Percentiles rank a stretch among this genome's conserved stretches.
phyloP scores from a whole-genome alignment of 2,329 filamentous ascomycete species.

The Nemania serpens region DNA sequence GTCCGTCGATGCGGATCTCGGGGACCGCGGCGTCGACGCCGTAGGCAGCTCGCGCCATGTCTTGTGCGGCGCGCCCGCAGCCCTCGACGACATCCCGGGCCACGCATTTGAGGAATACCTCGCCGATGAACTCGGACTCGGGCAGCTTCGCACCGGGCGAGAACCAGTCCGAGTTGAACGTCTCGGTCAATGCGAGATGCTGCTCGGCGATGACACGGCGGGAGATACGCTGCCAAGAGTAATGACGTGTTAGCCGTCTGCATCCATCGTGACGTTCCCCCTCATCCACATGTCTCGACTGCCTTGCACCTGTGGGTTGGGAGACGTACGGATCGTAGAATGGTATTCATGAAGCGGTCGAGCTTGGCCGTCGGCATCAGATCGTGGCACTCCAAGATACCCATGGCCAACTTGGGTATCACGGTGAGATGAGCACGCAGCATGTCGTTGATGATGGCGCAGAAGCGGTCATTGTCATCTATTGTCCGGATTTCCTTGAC shows the following conservation, averaged over 20 bases:
- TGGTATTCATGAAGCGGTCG: conserved; percentile 93
- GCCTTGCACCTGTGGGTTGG: not conserved
- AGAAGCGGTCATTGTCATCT: conserved; percentile 89
- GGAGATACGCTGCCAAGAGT: conserved; percentile 73
- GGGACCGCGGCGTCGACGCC: conserved; percentile 74
- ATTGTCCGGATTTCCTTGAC: conserved; percentile 82
- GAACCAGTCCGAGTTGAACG: conserved; percentile 89
- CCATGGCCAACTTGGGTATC: conserved; percentile 93
- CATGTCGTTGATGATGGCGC: conserved; percentile 76
- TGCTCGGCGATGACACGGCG: conserved; percentile 97
- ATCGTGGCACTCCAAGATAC: conserved; percentile 86
- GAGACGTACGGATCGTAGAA: conserved; percentile 77
- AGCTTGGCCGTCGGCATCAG: conserved; percentile 80
- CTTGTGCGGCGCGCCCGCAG: conserved; percentile 76
- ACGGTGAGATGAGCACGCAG: conserved; percentile 88
- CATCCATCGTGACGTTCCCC: not conserved
- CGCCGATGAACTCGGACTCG: conserved; percentile 85
- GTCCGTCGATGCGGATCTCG: conserved; percentile 80
- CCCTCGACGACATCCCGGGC: conserved; percentile 86
- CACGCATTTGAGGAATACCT: conserved; percentile 92
- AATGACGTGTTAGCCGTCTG: conserved; percentile 2
- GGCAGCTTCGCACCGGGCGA: conserved; percentile 77
- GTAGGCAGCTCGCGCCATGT: conserved; percentile 76
- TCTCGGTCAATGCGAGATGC: conserved; percentile 92
- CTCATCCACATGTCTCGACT: not conserved